Evolutionary conservation across 1,284 basidiomycete genomes (phyloP), one percentile per base, ranked within the genome.

Genomic region (Rhodotorula glutinis): DNA sequence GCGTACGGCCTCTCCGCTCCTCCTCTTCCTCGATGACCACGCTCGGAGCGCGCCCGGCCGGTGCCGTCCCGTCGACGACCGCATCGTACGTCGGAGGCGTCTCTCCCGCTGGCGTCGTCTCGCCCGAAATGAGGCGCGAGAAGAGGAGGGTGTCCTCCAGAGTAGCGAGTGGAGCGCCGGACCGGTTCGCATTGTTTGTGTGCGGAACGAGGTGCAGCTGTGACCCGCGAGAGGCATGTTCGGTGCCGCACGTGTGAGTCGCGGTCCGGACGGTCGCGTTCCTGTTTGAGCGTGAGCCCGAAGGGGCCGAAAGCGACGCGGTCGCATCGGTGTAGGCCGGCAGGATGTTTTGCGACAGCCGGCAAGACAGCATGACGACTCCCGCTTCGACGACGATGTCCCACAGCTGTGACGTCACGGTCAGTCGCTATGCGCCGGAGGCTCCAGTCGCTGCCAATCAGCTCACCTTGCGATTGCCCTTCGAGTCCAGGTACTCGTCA

Each of bases 331-430:
- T 53, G 52, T 69, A 65, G 46, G 64, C 59, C 30, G 65, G 59
- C 25, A 75, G 72, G 62, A 70, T 72, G 30, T 72, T 73, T 29
- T 69, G 67, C 3, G 54, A 73, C 41, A 77, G 52, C 80, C 88
- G 81, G 66, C 91, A 90, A 13, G 89, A 90, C 60, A 91, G 83
- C 63, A 92, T 85, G 63, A 88, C 85, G 38, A 93, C 82, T 0
- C 91, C 90, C 0, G 86, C 85, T 75, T 91, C 90, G 63, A 98
- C 87, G 58, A 93, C 88, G 74, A 98, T 92, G 79, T 97, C 94
- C 79, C 75, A 89, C 33, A 78, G 71, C 56, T 68, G 49, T 40
- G 53, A 25, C 17, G n/a, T n/a, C n/a, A n/a, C n/a, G 8, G 29
- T 44, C 38, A 25, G 25, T 21, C 9, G 47, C 40, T 52, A 23